A percentile compares a stretch with the other conserved stretches of the same genome.
phyloP scores from a whole-genome alignment of 2,329 filamentous ascomycete species.

The Alternaria brassicicola region DNA sequence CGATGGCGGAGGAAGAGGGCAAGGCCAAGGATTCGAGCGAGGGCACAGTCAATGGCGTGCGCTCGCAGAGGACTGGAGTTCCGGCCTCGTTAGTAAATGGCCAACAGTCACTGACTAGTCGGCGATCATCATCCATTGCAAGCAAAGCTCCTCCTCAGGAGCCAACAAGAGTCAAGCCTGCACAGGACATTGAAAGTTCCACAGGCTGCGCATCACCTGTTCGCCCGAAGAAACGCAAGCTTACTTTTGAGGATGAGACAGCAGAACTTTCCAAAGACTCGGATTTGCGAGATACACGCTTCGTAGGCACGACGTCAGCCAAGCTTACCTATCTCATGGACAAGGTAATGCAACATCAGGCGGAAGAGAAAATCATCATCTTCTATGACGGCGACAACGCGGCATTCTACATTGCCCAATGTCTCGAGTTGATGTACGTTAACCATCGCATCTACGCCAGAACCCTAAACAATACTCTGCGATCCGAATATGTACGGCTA shows the following conservation, averaged over 20 bases:
- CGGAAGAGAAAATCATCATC: slow-evolving; percentile 82
- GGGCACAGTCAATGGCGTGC: neutral
- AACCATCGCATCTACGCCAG: slow-evolving; percentile 72
- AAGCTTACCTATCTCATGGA: slow-evolving; percentile 88
- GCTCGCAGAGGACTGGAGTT: slow-evolving; percentile 47
- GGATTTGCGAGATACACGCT: slow-evolving; percentile 63
- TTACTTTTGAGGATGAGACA: slow-evolving; percentile 39
- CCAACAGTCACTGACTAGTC: slow-evolving; percentile 44
- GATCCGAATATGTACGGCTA: slow-evolving; percentile 75
- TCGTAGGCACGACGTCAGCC: slow-evolving; percentile 81
- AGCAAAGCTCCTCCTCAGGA: slow-evolving; percentile 33
- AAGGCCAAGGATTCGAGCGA: slow-evolving; percentile 15
- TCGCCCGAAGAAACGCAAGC: slow-evolving; percentile 39
- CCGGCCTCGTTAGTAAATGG: slow-evolving; percentile 49
- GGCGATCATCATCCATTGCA: slow-evolving; percentile 25
- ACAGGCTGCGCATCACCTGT: slow-evolving; percentile 17
- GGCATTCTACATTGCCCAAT: slow-evolving; percentile 83
- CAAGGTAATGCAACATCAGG: slow-evolving; percentile 69
- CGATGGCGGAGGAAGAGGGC: slow-evolving; percentile 31
- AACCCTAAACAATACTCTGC: slow-evolving; percentile 63
- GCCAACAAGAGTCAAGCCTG: neutral
- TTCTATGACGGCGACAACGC: slow-evolving; percentile 92
- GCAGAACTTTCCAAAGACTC: slow-evolving; percentile 51
- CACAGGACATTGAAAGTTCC: neutral
- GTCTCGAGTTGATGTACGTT: slow-evolving; percentile 73